phyloP scores from a whole-genome alignment of 805 yeast genomes.

The Candida schatavii region DNA sequence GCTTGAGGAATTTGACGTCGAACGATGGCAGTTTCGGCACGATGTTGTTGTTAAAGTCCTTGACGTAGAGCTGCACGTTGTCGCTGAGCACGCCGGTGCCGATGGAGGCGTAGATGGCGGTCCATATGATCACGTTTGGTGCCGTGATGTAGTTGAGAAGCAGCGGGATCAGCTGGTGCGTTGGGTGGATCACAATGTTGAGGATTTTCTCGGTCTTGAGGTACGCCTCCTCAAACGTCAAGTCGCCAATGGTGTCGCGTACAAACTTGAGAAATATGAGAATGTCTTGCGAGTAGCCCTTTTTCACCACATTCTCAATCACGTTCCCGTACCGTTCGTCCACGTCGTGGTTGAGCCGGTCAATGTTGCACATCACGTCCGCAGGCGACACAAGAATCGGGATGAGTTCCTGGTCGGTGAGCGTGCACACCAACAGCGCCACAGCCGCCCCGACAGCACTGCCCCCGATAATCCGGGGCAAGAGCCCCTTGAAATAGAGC shows the following conservation, averaged over 20 bases:
- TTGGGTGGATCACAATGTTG: conserved; percentile 84
- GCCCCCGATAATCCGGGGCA: conserved; percentile 87
- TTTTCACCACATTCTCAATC: conserved; percentile 69
- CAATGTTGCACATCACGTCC: conserved; percentile 41
- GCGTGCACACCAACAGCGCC: conserved; percentile 78
- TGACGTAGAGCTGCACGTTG: conserved; percentile 56
- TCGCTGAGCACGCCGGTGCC: conserved; percentile 67
- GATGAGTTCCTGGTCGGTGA: conserved; percentile 62
- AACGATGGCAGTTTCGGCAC: conserved; percentile 48
- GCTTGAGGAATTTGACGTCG: conserved; percentile 41
- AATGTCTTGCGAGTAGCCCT: conserved; percentile 86
- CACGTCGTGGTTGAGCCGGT: conserved; percentile 50
- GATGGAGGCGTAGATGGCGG: conserved; percentile 84
- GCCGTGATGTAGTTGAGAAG: conserved; percentile 86
- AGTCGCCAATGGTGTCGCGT: conserved; percentile 66
- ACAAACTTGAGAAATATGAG: conserved; percentile 77
- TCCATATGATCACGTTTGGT: conserved; percentile 86
- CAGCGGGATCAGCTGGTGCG: conserved; percentile 64
- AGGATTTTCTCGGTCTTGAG: conserved; percentile 72
- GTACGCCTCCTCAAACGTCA: conserved; percentile 93
- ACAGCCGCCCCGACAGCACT: conserved; percentile 93
- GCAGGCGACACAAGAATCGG: conserved; percentile 40
- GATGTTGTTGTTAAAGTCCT: conserved; percentile 57
- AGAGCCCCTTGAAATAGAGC: conserved; percentile 64
- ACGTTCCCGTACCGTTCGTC: conserved; percentile 64